A percentile compares a stretch with the other conserved stretches of the same genome.
Evolutionary conservation across 345 rosid species (phyloP).

Genomic region (Populus ilicifolia): DNA sequence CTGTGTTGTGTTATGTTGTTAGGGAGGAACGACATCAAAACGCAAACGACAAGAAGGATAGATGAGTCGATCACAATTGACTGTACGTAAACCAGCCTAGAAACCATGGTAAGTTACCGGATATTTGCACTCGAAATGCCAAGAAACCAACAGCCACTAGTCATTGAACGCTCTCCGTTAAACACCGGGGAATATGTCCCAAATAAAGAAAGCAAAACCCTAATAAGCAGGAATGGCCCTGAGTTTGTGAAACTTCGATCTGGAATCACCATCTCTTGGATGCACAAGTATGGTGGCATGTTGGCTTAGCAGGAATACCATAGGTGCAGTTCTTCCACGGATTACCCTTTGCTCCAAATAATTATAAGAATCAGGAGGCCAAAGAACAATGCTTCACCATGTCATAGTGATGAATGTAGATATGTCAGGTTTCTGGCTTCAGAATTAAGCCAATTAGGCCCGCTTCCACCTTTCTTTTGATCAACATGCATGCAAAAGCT

Average conservation of each 20-base stretch:
- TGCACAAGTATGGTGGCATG: neutral
- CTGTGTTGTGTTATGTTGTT: too few species aligned
- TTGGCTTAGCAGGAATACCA: neutral
- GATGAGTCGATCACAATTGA: too few species aligned
- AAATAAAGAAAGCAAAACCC: neutral
- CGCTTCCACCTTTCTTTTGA: too few species aligned
- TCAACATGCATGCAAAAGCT: neutral
- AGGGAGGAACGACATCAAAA: too few species aligned
- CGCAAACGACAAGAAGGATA: too few species aligned
- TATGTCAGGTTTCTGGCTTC: neutral
- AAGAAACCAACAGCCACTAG: too few species aligned
- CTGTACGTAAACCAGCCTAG: too few species aligned
- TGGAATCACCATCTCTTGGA: neutral
- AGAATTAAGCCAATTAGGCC: neutral
- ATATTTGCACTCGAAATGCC: too few species aligned
- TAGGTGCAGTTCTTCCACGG: neutral
- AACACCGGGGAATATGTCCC: too few species aligned
- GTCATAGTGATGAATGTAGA: neutral
- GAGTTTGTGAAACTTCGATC: neutral
- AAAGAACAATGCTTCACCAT: neutral
- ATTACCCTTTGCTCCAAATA: neutral
- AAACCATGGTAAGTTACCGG: too few species aligned
- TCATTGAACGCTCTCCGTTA: too few species aligned
- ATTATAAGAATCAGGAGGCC: neutral
- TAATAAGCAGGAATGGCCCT: neutral